A percentile compares a stretch with the other conserved stretches of the same genome.
Conservation (phyloP, 805 yeast genomes). For the Ogataea trehaloabstinens region DNA sequence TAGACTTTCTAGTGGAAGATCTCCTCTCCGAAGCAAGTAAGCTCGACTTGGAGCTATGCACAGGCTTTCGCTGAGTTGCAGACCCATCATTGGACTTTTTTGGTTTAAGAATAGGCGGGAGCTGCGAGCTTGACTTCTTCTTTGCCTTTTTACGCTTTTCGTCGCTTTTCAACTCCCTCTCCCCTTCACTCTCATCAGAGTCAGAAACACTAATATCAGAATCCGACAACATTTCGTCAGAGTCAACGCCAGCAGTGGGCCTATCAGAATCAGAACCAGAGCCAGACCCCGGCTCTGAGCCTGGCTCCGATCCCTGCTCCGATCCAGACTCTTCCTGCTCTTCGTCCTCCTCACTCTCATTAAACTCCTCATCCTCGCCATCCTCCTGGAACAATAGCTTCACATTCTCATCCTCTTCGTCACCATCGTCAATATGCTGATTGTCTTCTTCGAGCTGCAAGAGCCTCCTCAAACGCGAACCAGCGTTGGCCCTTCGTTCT, state of each 20-base stretch:
- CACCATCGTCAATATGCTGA: conserved; percentile 26
- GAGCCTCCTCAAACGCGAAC: conserved; percentile 72
- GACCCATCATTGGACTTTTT: conserved; percentile 25
- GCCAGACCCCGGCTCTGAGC: conserved; percentile 25
- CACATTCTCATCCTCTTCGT: conserved; percentile 76
- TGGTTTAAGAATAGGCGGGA: conserved; percentile 23
- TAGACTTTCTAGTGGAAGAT: conserved; percentile 74
- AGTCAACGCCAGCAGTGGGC: conserved; percentile 19
- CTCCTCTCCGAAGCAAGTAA: conserved; percentile 52
- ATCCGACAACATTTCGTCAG: conserved; percentile 55
- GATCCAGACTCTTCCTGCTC: conserved; percentile 33
- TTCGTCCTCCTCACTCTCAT: conserved; percentile 26
- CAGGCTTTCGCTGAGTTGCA: conserved; percentile 31
- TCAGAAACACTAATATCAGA: conserved; percentile 51
- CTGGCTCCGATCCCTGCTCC: conserved; percentile 17
- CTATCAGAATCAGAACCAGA: conserved; percentile 9
- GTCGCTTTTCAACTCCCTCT: conserved; percentile 34
- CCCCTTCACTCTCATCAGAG: conserved; percentile 56
- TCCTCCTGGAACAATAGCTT: conserved; percentile 67
- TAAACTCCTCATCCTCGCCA: conserved; percentile 50
- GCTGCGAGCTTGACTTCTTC: conserved; percentile 48
- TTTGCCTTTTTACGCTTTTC: conserved; percentile 21
- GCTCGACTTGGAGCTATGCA: conserved; percentile 15
- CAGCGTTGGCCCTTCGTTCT: conserved; percentile 82
- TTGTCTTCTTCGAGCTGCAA: conserved; percentile 72